phyloP scores from a whole-genome alignment of 257 asterid species.

The Ocimum tenuiflorum region DNA sequence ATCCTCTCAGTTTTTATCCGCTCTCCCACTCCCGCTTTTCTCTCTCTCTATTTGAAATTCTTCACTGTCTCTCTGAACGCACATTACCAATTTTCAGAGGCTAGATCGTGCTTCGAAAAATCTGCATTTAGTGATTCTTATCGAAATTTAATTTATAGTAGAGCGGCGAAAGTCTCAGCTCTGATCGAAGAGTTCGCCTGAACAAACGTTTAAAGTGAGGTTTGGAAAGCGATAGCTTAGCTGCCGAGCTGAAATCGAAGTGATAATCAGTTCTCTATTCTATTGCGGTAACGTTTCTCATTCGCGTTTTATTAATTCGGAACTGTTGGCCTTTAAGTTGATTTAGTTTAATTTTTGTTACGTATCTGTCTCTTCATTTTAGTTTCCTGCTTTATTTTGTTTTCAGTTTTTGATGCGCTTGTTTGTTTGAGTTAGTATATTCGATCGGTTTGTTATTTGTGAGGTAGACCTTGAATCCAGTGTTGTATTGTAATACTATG shows the following conservation, averaged over 20 bases:
- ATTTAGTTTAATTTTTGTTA: neutral
- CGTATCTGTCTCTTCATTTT: neutral
- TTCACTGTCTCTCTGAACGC: neutral
- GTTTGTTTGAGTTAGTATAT: neutral
- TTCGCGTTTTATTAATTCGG: neutral
- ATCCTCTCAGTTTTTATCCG: neutral
- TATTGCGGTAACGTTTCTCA: neutral
- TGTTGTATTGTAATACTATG: neutral
- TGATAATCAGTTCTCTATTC: neutral
- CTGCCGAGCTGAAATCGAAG: slow-evolving; percentile 7
- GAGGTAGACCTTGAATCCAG: neutral
- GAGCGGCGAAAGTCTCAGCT: neutral
- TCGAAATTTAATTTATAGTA: neutral
- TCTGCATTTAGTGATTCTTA: neutral
- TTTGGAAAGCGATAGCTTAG: slow-evolving; percentile 9
- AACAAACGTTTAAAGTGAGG: neutral
- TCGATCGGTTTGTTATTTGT: neutral
- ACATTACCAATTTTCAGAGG: neutral
- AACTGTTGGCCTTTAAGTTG: slow-evolving; percentile 3
- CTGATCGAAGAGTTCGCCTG: neutral
- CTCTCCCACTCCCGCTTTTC: slow-evolving; percentile 48
- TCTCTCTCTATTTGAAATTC: slow-evolving; percentile 42
- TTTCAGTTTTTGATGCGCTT: neutral
- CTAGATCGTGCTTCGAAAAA: neutral
- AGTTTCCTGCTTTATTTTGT: neutral